Base-by-base conservation (phyloP, 176 grass and related monocot species). In the Eragrostis curvula region DNA sequence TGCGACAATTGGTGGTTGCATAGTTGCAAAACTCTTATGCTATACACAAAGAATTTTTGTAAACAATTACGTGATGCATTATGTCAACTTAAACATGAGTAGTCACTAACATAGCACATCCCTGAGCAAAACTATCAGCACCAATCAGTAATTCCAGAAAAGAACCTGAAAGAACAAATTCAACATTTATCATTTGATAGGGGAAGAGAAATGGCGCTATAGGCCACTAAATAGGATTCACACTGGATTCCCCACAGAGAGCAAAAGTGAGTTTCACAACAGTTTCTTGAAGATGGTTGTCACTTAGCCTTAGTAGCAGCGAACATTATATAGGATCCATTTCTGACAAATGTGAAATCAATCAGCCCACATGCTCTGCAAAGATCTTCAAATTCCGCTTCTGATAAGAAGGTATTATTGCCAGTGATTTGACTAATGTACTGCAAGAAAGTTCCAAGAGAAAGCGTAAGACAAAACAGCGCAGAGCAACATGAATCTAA, bases 301-400 rank as follows among this genome's bases (percentile, higher is more conserved):
- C 40, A 17, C 6, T 58, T 41, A 30, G 84, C 70, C 85, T 97
- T 97, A 71, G 83, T 94, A 28, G 88, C 95, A 60, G 92, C 92
- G 47, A 94, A 86, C 90, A 97, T 94, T 77, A 92, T 89, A 89
- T 92, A 97, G 4, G 68, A 79, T 71, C 92, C 81, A 87, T 74
- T 97, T 69, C 92, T 94, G 25, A 86, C 81, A 90, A 87, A 91
- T 27, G 67, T 91, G 66, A 94, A 92, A 87, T 81, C 80, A 87
- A 91, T 41, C 70, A 97, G 55, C 30, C 95, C 95, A 74, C 92
- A 94, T 78, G 95, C 90, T 67, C 48, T 87, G 86, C 95, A 94
- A 57, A 97, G 86, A 80, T 91, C 95, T 83, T 91, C 81, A 12
- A 97, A 61, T 84, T 97, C 95, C 16, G 43, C 69, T 80, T 93